Conservation (phyloP, 2,329 filamentous ascomycete genomes). For the Venturia asperata region DNA sequence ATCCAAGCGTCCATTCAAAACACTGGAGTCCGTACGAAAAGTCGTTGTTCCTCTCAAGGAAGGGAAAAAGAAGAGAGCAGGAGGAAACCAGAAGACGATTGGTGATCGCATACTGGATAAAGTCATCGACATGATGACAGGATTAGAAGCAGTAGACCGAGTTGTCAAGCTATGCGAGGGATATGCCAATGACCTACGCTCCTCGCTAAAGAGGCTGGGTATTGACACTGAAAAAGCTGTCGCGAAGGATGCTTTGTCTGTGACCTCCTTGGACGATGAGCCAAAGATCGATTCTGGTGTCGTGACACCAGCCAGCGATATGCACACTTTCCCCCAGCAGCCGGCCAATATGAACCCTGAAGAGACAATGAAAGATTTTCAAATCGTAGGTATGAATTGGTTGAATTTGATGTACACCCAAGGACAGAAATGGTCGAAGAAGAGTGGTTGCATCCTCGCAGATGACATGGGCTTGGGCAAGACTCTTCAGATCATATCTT, state of each 20-base stretch:
- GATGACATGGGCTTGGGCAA: constrained; percentile 52
- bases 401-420: constrained; percentile 57
- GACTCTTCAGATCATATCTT: constrained; percentile 90
- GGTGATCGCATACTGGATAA: constrained; percentile 62
- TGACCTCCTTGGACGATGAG: constrained; percentile 33
- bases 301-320: constrained; percentile 22
- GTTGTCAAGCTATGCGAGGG: constrained; percentile 70
- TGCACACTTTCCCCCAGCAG: constrained; percentile 51
- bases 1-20: constrained; percentile 65
- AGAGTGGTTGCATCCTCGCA: constrained; percentile 82
- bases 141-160: constrained; percentile 75
- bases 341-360: constrained; percentile 70
- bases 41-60: constrained; percentile 45
- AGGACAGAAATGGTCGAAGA: constrained; percentile 52
- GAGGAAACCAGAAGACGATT: constrained; percentile 43
- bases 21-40: constrained; percentile 57
- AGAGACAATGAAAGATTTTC: constrained; percentile 82
- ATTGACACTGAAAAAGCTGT: constrained; percentile 55
- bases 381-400: constrained; percentile 93
- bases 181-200: constrained; percentile 59
- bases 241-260: constrained; percentile 36
- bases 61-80: constrained; percentile 37
- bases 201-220: constrained; percentile 62
- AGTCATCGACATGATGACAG: constrained; percentile 65
- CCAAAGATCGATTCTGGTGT: constrained; percentile 26